These are phyloP conservation scores for Chondrus crispus DNA, from an alignment of 23 red algal species.

Conservation along the genomic window DNA sequence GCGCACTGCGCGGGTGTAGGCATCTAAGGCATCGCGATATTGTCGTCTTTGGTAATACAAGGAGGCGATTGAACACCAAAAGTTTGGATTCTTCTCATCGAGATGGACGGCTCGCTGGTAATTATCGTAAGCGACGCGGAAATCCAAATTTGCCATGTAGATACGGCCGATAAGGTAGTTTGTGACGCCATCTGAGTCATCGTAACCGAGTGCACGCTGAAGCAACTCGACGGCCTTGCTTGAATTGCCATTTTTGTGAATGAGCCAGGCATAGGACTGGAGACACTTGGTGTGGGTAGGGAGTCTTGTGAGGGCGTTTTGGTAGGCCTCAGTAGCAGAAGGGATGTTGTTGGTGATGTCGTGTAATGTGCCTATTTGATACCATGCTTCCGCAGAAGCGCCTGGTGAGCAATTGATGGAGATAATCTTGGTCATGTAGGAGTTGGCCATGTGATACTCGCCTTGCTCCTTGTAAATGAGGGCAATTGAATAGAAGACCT, in stretches of 20 bases:
- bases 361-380: slow-evolving; percentile 77
- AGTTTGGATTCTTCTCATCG: slow-evolving; percentile 64
- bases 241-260: slow-evolving; percentile 15
- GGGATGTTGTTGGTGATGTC: slow-evolving; percentile 9
- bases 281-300: slow-evolving; percentile 65
- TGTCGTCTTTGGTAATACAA: slow-evolving; percentile 82
- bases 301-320: slow-evolving; percentile 58
- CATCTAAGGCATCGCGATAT: slow-evolving; percentile 82
- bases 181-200: slow-evolving; percentile 19
- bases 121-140: slow-evolving; percentile 65
- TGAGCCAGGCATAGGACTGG: slow-evolving; percentile 63
- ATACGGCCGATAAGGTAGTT: slow-evolving; percentile 50
- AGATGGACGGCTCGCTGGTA: slow-evolving; percentile 66
- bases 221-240: slow-evolving; percentile 45
- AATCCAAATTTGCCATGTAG: slow-evolving; percentile 55
- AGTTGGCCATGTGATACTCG: slow-evolving; percentile 33
- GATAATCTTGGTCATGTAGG: slow-evolving; percentile 67
- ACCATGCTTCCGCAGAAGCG: slow-evolving; percentile 53
- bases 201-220: slow-evolving; percentile 55
- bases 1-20: slow-evolving; percentile 75
- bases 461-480: slow-evolving; percentile 65
- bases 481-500: slow-evolving; percentile 60
- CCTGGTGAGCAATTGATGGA: slow-evolving; percentile 14
- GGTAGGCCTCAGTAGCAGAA: slow-evolving; percentile 61
- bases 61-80: slow-evolving; percentile 70